Evolutionary conservation across 805 yeast species (phyloP).

Genomic region (Candida fluviatilis): DNA sequence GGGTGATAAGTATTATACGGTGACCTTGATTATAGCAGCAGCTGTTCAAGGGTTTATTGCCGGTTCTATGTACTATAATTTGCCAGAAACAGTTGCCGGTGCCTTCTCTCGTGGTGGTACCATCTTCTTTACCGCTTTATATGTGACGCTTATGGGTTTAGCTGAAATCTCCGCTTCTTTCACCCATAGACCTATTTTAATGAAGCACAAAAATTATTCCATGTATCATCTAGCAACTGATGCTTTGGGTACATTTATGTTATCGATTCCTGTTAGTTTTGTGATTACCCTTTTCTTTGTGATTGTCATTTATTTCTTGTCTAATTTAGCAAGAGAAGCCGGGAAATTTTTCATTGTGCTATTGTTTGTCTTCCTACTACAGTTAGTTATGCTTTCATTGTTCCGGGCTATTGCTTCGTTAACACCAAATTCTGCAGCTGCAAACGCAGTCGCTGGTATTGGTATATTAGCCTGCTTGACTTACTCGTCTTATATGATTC

Average conservation of each 20-base stretch:
- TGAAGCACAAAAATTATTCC: conserved; percentile 26
- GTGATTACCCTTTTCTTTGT: conserved; percentile 18
- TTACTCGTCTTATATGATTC: conserved; percentile 29
- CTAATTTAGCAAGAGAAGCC: conserved; percentile 44
- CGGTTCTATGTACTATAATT: conserved; percentile 59
- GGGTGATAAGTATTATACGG: conserved; percentile 53
- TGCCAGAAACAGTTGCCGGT: conserved; percentile 47
- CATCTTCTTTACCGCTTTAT: conserved; percentile 55
- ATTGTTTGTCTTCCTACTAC: conserved; percentile 42
- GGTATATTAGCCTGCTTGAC: conserved; percentile 28
- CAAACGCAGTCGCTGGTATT: conserved; percentile 53
- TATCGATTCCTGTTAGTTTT: conserved; percentile 19
- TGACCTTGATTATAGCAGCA: conserved; percentile 44
- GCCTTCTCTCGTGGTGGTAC: conserved; percentile 65
- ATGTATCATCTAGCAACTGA: conserved; percentile 27
- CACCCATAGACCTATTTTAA: conserved; percentile 20
- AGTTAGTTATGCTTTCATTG: conserved; percentile 50
- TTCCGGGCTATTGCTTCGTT: conserved; percentile 52
- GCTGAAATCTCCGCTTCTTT: conserved; percentile 38
- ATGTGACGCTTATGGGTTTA: conserved; percentile 45
- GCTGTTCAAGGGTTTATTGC: conserved; percentile 54
- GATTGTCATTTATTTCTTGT: conserved; percentile 23
- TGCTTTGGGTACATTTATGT: conserved; percentile 20
- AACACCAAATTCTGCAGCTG: conserved; percentile 50
- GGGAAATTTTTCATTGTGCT: conserved; percentile 52